A percentile compares a stretch with the other conserved stretches of the same genome.
Evolutionary conservation across 495 filamentous ascomycete species (phyloP).

Genomic region (Penicillium canariense): DNA sequence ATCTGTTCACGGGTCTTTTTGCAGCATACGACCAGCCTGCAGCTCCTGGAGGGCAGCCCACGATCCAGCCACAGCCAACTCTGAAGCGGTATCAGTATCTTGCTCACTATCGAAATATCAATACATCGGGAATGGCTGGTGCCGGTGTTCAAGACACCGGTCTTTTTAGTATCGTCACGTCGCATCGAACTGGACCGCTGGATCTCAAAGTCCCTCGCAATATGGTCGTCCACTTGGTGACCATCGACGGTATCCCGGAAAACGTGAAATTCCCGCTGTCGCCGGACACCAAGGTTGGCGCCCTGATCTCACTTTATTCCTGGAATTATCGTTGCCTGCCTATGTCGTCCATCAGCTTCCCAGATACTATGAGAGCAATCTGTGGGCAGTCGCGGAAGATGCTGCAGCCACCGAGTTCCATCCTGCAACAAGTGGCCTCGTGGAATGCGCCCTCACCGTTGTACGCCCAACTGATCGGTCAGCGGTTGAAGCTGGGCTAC

Average conservation of each 20-base stretch:
- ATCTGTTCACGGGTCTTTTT: too few relatives aligned
- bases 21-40: too few relatives aligned
- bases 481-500: background rate
- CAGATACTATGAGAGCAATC: too few relatives aligned
- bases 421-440: background rate
- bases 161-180: background rate
- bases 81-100: too few relatives aligned
- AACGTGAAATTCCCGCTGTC: background rate
- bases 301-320: background rate
- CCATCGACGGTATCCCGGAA: background rate
- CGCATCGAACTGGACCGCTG: background rate
- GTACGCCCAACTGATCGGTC: background rate
- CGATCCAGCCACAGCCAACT: too few relatives aligned
- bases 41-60: too few relatives aligned
- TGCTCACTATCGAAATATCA: too few relatives aligned
- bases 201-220: background rate
- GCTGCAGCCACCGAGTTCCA: background rate
- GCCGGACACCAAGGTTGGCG: background rate
- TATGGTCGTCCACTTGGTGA: background rate
- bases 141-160: too few relatives aligned
- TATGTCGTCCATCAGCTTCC: background rate
- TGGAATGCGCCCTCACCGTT: background rate
- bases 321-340: background rate
- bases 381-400: too few relatives aligned
- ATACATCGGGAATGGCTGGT: too few relatives aligned